phyloP scores from a whole-genome alignment of 2,329 filamentous ascomycete species.

The Bipolaris sorokiniana region DNA sequence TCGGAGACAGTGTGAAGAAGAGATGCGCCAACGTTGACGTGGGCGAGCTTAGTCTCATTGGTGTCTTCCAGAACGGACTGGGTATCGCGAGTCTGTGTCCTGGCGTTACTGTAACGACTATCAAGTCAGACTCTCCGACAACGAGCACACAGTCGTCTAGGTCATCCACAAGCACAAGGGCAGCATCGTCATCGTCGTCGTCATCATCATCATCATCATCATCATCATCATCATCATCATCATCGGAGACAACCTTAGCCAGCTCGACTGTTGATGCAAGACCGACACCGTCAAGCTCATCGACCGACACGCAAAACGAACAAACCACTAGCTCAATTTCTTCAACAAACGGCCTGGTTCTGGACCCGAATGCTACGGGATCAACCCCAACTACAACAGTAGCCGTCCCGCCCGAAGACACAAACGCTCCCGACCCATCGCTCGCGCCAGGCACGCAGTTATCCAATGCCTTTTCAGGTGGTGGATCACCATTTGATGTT shows the following conservation, averaged over 20 bases:
- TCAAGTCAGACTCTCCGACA: slow-evolving; percentile 11
- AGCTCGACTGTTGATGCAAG: slow-evolving; percentile 6
- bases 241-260: slow-evolving; percentile 1
- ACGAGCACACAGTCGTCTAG: slow-evolving; percentile 12
- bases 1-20: slow-evolving; percentile 42
- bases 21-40: slow-evolving; percentile 46
- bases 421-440: slow-evolving; percentile 15
- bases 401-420: slow-evolving; percentile 14
- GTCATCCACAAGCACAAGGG: slow-evolving; percentile 19
- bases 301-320: slow-evolving; percentile 9
- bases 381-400: slow-evolving; percentile 15
- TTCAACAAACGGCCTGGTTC: slow-evolving; percentile 14
- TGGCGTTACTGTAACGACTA: slow-evolving; percentile 36
- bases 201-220: not conserved
- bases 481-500: slow-evolving; percentile 56
- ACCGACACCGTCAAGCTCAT: slow-evolving; percentile 11
- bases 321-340: slow-evolving; percentile 13
- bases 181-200: not conserved
- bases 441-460: slow-evolving; percentile 39
- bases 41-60: slow-evolving; percentile 50
- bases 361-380: slow-evolving; percentile 25
- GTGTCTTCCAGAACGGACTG: slow-evolving; percentile 50
- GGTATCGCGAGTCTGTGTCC: slow-evolving; percentile 51
- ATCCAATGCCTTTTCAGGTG: slow-evolving; percentile 48
- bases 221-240: not conserved